Evolutionary conservation across 78 protist species (phyloP).

Genomic region (Dictyostelium purpureum): DNA sequence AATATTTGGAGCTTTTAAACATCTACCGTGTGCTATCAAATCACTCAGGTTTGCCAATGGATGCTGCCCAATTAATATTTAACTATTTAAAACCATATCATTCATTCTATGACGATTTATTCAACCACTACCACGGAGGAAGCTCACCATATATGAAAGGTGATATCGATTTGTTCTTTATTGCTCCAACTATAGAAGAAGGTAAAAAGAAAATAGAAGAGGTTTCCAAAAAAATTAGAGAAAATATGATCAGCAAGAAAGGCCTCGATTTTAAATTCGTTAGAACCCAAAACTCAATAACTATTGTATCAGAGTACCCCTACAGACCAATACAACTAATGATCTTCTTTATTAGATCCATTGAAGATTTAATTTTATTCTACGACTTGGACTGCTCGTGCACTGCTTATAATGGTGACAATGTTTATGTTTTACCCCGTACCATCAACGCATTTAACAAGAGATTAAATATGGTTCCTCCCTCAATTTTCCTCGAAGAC

Average conservation of each 20-base stretch:
- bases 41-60: background rate
- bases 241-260: background rate
- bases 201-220: background rate
- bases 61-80: background rate
- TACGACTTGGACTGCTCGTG: slow-evolving; percentile 3
- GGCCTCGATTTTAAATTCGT: slow-evolving; percentile 1
- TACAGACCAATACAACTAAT: slow-evolving; percentile 52
- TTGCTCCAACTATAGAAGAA: background rate
- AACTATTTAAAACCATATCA: background rate
- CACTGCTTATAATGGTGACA: background rate
- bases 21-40: background rate
- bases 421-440: background rate
- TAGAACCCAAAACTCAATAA: slow-evolving; percentile 6
- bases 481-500: background rate
- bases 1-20: background rate
- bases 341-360: background rate
- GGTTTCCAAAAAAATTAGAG: background rate
- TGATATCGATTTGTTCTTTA: slow-evolving; percentile 34
- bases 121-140: background rate
- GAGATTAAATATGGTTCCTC: background rate
- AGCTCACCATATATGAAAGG: background rate
- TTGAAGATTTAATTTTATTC: slow-evolving; percentile 21
- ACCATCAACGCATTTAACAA: background rate
- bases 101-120: background rate
- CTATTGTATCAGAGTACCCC: slow-evolving; percentile 22